A percentile compares a stretch with the other conserved stretches of the same genome.
phyloP scores from a whole-genome alignment of 352 stramenopile genomes.

The Phytophthora pinifolia region DNA sequence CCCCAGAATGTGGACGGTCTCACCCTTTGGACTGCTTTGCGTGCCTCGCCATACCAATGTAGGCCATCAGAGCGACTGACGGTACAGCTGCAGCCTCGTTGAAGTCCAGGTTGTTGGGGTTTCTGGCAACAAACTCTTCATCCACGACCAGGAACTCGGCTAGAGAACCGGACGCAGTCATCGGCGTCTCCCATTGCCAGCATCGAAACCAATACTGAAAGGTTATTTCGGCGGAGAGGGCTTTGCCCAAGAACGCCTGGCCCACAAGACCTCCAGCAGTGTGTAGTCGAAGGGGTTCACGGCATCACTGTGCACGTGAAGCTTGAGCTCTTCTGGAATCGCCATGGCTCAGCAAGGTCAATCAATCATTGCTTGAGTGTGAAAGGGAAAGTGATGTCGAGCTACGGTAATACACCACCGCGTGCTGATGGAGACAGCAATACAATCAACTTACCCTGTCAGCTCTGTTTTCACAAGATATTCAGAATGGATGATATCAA shows the following conservation, averaged over 20 bases:
- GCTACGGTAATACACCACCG: too few relatives aligned
- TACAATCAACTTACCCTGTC: too few relatives aligned
- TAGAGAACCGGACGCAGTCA: constrained; percentile 16
- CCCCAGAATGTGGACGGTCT: constrained; percentile 13
- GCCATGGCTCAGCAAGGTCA: constrained; percentile 15
- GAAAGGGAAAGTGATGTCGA: too few relatives aligned
- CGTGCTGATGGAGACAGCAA: too few relatives aligned
- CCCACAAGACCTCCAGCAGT: constrained; percentile 30
- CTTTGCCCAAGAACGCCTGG: constrained; percentile 14
- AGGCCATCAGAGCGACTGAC: constrained; percentile 21
- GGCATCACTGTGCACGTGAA: constrained; percentile 35
- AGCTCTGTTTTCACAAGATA: too few relatives aligned
- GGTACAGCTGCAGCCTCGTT: constrained; percentile 28
- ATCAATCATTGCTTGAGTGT: not conserved
- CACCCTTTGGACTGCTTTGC: constrained; percentile 13
- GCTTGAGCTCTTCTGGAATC: constrained; percentile 16
- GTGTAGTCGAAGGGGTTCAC: constrained; percentile 67
- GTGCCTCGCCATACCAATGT: constrained; percentile 22
- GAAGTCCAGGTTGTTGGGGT: constrained; percentile 35
- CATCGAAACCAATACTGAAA: constrained; percentile 35
- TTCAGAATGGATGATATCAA: too few relatives aligned
- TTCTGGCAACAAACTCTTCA: constrained; percentile 20
- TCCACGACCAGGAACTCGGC: constrained; percentile 35
- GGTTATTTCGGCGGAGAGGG: constrained; percentile 18
- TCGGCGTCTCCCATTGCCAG: constrained; percentile 27